Base-by-base conservation (phyloP, 164 flowering plant genomes). In the Cinnamomum chago region DNA sequence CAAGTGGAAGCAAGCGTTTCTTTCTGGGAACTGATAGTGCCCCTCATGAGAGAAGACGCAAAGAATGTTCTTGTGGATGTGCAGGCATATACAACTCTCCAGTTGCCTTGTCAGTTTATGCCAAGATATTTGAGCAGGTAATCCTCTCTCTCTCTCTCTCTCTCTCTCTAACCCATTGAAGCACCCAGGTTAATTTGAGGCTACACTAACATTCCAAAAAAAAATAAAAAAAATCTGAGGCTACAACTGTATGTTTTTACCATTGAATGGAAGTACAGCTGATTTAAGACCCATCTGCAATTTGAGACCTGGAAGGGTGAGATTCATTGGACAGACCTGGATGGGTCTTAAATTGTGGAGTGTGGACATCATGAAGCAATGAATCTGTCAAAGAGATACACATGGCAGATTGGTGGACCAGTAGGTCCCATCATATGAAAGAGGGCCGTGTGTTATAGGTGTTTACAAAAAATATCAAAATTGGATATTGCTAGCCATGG, bases 21-120 rank as follows among this genome's bases (percentile, higher is more conserved):
- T 96, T 96, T 80, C 94, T 92, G 58, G 99, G 98, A 76, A 96
- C 99, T 78, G 99, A 96, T 79, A 96, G 98, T 84, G 99, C 98
- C 75, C 99, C 99, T 50, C 99, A 96, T 82, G 99, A 94, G 77
- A 88, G 85, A 82, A 73, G 73, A 69, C 82, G 78, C 24, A 96
- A 96, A 77, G 99, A 96, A 83, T 79, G 88, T 71, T 62, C 97
- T 33, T 94, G 95, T 79, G 98, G 99, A 70, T 96, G 98, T 86
- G 99, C 99, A 51, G 99, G 98, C 65, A 89, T 94, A 75, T 96
- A 86, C 76, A 96, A 83, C 81, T 88, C 99, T 23, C 94, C 97
- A 27, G 92, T 93, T 68, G 97, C 99, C 25, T 76, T 96, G 70
- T 85, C 98, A 66, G 79, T 90, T 17, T 96, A 92, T 76, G 92